Percentiles rank a stretch among this genome's conserved stretches.
phyloP scores from a whole-genome alignment of 306 rosid genomes.

The Rubus parviflorus region DNA sequence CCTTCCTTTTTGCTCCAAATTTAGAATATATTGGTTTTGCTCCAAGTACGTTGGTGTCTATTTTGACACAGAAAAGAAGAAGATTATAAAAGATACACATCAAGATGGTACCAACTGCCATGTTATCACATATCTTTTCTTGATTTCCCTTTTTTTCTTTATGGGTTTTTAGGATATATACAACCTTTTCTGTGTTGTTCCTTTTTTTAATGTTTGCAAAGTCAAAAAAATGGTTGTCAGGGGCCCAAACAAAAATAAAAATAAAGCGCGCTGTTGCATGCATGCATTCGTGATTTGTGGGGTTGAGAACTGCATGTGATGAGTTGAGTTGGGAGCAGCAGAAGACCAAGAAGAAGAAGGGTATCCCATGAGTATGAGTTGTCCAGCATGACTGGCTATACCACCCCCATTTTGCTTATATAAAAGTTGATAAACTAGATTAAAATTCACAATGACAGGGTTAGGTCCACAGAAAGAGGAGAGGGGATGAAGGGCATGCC shows the following conservation, averaged over 20 bases:
- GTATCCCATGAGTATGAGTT: conserved; percentile 50
- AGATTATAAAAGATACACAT: background rate
- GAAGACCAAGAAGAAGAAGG: conserved; percentile 16
- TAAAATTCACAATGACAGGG: background rate
- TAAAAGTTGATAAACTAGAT: background rate
- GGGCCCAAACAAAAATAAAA: background rate
- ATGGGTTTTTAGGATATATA: background rate
- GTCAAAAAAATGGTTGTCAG: conserved; percentile 5
- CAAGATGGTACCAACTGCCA: background rate
- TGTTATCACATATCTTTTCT: too few relatives aligned
- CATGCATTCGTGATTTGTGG: conserved; percentile 14
- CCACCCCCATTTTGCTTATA: background rate
- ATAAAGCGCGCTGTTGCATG: background rate
- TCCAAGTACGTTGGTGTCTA: background rate
- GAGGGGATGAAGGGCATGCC: background rate
- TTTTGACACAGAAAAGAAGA: background rate
- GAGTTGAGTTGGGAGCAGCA: conserved; percentile 23
- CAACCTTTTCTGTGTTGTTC: conserved; percentile 1
- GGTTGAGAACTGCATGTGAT: conserved; percentile 29
- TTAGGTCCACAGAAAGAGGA: conserved; percentile 25
- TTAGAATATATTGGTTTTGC: background rate
- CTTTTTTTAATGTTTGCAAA: conserved; percentile 12
- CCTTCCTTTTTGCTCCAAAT: background rate
- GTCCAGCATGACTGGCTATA: conserved; percentile 24
- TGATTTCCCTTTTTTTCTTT: background rate